These are phyloP conservation scores for Sporothrix pallida DNA, from an alignment of 2,329 filamentous ascomycete species.

Conservation along the genomic window DNA sequence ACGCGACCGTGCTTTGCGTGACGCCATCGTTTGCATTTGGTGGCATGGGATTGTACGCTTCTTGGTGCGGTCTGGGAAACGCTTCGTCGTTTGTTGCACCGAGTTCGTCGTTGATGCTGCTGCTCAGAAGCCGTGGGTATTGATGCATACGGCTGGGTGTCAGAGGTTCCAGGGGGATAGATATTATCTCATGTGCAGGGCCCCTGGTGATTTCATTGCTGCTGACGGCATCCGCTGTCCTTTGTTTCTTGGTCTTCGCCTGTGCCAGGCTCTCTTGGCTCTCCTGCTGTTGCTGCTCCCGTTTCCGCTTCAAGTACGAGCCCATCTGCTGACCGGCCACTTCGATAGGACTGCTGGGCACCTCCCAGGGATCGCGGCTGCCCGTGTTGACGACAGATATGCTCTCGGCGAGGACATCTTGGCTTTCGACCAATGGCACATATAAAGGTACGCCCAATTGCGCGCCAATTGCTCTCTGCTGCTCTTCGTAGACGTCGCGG, in stretches of 20 bases:
- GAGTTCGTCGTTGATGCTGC: conserved; percentile 30
- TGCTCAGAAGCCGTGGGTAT: conserved; percentile 43
- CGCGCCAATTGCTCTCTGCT: conserved; percentile 45
- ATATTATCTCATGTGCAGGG: conserved; percentile 36
- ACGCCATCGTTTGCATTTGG: conserved; percentile 42
- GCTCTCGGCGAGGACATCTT: conserved; percentile 20
- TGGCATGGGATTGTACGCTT: no score
- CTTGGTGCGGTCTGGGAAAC: conserved; percentile 13
- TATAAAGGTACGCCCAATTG: not conserved
- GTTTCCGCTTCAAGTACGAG: conserved; percentile 38
- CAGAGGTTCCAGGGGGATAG: conserved; percentile 45
- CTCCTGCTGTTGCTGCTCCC: not conserved
- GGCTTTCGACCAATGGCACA: not conserved
- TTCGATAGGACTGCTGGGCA: conserved; percentile 50
- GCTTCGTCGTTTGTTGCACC: conserved; percentile 25
- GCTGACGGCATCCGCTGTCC: conserved; percentile 34
- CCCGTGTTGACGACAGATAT: not conserved
- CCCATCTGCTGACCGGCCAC: conserved; percentile 13
- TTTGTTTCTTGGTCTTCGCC: conserved; percentile 8
- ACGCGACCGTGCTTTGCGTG: conserved; percentile 45
- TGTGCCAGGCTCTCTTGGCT: not conserved
- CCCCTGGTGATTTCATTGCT: not conserved
- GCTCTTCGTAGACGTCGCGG: conserved; percentile 54
- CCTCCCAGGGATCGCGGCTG: conserved; percentile 50
- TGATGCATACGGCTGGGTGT: conserved; percentile 49